Base-by-base conservation (phyloP, 805 yeast species). In the Lipomyces yamanashiensis region DNA sequence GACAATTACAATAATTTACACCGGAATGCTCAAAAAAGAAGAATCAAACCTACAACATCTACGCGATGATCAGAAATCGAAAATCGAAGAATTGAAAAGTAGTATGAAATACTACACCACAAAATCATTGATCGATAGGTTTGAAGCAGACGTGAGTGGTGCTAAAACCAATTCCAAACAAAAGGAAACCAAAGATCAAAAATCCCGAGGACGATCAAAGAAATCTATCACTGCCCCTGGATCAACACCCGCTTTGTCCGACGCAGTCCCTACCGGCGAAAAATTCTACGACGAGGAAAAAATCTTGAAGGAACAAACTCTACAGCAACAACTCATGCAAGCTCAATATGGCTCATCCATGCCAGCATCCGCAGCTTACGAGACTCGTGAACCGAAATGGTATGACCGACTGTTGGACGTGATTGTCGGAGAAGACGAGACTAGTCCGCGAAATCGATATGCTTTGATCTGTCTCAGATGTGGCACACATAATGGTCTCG, bases 21-120 rank as follows among this genome's bases (percentile, higher is more conserved):
- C 58, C 47, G 71, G 72, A 63, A 70, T 69, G 54, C 66, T 67
- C 34, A 47, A 51, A 40, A 66, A 70, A 23, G 65, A 73, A 34
- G 73, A 74, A 17, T 67, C 66, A 39, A 51, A 62, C 33, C 68
- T 82, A 52, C 74, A 75, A 59, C 59, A 64, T 12, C 74, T 86
- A 58, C 75, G 77, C 61, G 78, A 77, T 28, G 74, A 79, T 53
- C 90, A 87, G 64, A 77, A 78, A 60, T 75, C 75, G 33, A 85
- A 86, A 72, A 80, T 89, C 54, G 88, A 87, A 23, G 89, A 86
- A 65, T 78, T 89, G 75, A 89, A 89, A 75, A 79, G 82, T 61
- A 81, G 84, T 71, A 89, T 96, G 15, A 88, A 89, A 68, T 93
- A 85, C 74, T 83, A 88, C 70, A 81, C 87, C 13, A 89, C 97